Conservation (phyloP, 352 stramenopile species). For the Globisporangium barbulae region DNA sequence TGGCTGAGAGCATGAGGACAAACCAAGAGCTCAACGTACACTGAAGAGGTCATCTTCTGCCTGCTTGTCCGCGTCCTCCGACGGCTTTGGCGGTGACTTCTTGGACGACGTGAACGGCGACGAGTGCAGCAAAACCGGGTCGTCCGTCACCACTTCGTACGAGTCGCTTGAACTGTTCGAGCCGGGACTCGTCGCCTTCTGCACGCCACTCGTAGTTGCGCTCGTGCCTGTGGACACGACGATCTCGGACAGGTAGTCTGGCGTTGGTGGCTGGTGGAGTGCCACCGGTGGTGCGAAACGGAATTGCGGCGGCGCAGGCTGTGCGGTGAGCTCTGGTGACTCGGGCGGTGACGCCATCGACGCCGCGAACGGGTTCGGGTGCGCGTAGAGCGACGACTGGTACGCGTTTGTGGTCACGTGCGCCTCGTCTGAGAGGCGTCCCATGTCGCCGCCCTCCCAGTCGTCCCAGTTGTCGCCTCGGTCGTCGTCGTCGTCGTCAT, state of each 20-base stretch:
- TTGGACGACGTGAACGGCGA: slow-evolving; percentile 18
- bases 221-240: slow-evolving; percentile 16
- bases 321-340: slow-evolving; percentile 13
- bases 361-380: slow-evolving; percentile 46
- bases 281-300: slow-evolving; percentile 22
- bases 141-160: slow-evolving; percentile 56
- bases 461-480: slow-evolving; percentile 64
- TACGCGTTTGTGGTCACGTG: slow-evolving; percentile 22
- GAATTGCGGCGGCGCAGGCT: slow-evolving; percentile 18
- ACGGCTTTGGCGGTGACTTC: slow-evolving; percentile 3
- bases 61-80: slow-evolving; percentile 34
- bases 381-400: slow-evolving; percentile 29
- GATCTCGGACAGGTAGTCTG: slow-evolving; percentile 26
- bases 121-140: slow-evolving; percentile 24
- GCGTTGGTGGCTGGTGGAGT: background rate
- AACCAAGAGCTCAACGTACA: slow-evolving; percentile 37
- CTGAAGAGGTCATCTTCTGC: slow-evolving; percentile 73
- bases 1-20: background rate
- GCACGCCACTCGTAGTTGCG: background rate
- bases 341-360: slow-evolving; percentile 12
- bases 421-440: slow-evolving; percentile 12
- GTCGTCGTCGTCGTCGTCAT: slow-evolving; percentile 44
- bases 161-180: slow-evolving; percentile 74
- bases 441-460: slow-evolving; percentile 42
- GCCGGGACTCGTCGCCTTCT: slow-evolving; percentile 30